Conservation (phyloP, 352 stramenopile species). For the Aphanomyces euteiches region DNA sequence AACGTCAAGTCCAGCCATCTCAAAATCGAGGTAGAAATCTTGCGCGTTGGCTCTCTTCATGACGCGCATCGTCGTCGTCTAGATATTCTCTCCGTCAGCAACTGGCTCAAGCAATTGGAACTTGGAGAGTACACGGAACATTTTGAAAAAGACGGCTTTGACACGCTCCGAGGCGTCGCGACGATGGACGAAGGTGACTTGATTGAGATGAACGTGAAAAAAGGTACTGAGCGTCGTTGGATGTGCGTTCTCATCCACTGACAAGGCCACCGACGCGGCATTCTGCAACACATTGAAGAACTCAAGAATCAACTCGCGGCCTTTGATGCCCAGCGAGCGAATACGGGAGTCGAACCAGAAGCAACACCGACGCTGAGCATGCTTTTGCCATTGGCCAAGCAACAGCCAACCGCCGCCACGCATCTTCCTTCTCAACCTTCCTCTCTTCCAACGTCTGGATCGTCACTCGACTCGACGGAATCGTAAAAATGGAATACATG, state of each 20-base stretch:
- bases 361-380: conserved; percentile 76
- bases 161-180: conserved; percentile 76
- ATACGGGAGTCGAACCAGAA: conserved; percentile 56
- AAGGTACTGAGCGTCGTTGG: conserved; percentile 35
- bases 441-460: neutral
- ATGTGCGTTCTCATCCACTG: neutral
- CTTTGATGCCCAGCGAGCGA: conserved; percentile 58
- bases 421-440: neutral
- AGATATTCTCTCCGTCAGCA: conserved; percentile 79
- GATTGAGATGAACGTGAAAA: conserved; percentile 87
- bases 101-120: conserved; percentile 83
- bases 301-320: conserved; percentile 59
- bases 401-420: no score
- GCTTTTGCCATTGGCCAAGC: conserved; percentile 55
- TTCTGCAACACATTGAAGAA: conserved; percentile 83
- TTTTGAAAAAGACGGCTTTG: conserved; percentile 86
- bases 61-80: neutral
- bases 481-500: no score
- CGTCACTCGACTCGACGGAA: neutral
- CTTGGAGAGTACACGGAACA: conserved; percentile 85
- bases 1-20: conserved; percentile 30
- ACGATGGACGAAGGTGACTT: conserved; percentile 85
- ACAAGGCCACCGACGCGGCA: conserved; percentile 60
- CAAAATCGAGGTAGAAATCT: conserved; percentile 45
- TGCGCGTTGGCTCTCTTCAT: neutral